Evolutionary conservation across 805 yeast genomes (phyloP).

Genomic region (Teunomyces barrocoloradensis): DNA sequence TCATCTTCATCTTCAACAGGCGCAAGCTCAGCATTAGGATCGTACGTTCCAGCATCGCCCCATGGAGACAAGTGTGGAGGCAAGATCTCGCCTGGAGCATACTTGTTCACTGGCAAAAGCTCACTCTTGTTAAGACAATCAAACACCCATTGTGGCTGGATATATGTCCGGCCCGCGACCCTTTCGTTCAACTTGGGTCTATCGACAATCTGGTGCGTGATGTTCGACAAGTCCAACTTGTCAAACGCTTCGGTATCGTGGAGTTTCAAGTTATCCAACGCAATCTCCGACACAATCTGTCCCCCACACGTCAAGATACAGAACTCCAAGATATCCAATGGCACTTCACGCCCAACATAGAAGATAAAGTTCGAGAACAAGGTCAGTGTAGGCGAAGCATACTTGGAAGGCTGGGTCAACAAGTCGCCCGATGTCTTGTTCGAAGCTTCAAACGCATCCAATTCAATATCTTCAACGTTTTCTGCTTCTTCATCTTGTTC

Average conservation of each 20-base stretch:
- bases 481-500: slow-evolving; percentile 44
- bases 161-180: slow-evolving; percentile 87
- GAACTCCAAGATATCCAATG: slow-evolving; percentile 87
- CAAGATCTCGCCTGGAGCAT: slow-evolving; percentile 90
- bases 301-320: slow-evolving; percentile 87
- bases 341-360: slow-evolving; percentile 92
- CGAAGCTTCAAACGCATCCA: slow-evolving; percentile 71
- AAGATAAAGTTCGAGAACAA: slow-evolving; percentile 76
- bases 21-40: slow-evolving; percentile 62
- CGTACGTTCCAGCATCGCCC: slow-evolving; percentile 93
- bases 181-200: slow-evolving; percentile 77
- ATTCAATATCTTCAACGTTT: slow-evolving; percentile 22
- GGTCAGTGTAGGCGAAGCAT: slow-evolving; percentile 56
- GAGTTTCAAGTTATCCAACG: slow-evolving; percentile 69
- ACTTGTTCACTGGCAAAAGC: slow-evolving; percentile 72
- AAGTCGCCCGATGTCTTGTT: slow-evolving; percentile 65
- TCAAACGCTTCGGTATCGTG: slow-evolving; percentile 43
- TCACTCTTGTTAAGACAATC: slow-evolving; percentile 81
- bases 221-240: slow-evolving; percentile 57
- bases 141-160: slow-evolving; percentile 98
- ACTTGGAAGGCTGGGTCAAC: slow-evolving; percentile 61
- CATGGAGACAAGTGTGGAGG: slow-evolving; percentile 99
- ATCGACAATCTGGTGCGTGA: slow-evolving; percentile 94
- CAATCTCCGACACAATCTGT: slow-evolving; percentile 77
- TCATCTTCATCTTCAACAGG: slow-evolving; percentile 42